These are phyloP conservation scores for Porogramme epimiltina DNA, from an alignment of 1,284 basidiomycete genomes.

Conservation along the genomic window DNA sequence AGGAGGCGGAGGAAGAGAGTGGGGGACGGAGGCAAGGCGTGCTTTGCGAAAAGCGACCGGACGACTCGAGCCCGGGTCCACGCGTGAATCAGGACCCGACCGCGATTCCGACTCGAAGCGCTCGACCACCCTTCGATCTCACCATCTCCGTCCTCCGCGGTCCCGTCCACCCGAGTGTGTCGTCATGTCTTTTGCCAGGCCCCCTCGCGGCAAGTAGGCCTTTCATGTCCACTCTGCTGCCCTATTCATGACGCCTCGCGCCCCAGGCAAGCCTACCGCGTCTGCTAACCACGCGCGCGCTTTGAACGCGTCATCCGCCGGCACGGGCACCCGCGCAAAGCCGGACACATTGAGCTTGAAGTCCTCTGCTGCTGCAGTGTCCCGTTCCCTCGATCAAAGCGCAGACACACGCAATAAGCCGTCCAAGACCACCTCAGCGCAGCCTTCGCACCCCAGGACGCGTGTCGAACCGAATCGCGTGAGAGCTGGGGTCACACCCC, in stretches of 20 bases:
- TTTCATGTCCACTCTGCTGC: not conserved
- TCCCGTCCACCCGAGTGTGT: not conserved
- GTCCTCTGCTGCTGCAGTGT: constrained; percentile 5
- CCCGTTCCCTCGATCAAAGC: constrained; percentile 5
- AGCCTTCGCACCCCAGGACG: constrained; percentile 10
- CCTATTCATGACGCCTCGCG: not conserved
- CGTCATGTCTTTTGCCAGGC: constrained; percentile 16
- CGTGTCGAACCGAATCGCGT: constrained; percentile 15
- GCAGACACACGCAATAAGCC: constrained; percentile 5
- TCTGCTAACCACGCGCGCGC: constrained; percentile 8
- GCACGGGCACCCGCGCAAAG: constrained; percentile 13
- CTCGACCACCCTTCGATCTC: not conserved
- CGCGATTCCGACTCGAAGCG: constrained; percentile 16
- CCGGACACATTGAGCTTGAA: constrained; percentile 7
- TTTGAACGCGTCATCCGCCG: constrained; percentile 5
- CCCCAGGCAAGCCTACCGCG: constrained; percentile 13
- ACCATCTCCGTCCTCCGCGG: constrained; percentile 4
- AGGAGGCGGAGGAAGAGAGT: constrained; percentile 5
- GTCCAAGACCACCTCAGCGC: constrained; percentile 12
- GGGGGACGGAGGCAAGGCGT: no score
- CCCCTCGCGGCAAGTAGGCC: constrained; percentile 15
- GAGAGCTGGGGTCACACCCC: constrained; percentile 19
- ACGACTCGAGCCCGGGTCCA: constrained; percentile 26
- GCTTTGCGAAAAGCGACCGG: constrained; percentile 2
- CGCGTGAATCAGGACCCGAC: constrained; percentile 14